Evolutionary conservation across 225 moss, liverwort and hornwort species (phyloP).

Genomic region (Bryum argenteum): DNA sequence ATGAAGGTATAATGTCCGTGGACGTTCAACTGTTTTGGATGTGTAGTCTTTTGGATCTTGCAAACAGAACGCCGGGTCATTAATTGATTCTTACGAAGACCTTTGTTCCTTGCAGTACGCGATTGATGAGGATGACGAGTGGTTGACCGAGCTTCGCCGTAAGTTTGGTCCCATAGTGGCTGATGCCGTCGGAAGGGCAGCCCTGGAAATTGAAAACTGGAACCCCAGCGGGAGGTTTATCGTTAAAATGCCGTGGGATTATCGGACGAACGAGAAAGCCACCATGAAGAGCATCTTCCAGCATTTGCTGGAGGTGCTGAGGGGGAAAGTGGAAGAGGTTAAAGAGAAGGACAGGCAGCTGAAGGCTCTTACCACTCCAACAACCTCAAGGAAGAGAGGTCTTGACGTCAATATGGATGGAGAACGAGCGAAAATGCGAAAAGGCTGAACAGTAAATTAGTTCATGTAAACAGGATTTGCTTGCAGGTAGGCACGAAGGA

Average conservation of each 20-base stretch:
- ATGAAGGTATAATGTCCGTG: slow-evolving; percentile 13
- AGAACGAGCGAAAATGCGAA: no score
- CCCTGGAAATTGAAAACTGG: slow-evolving; percentile 47
- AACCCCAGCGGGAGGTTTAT: slow-evolving; percentile 53
- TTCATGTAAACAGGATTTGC: no score
- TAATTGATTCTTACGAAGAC: slow-evolving; percentile 4
- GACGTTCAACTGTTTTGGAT: neutral
- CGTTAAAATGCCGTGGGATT: slow-evolving; percentile 46
- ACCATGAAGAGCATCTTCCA: slow-evolving; percentile 33
- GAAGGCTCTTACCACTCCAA: slow-evolving; percentile 16
- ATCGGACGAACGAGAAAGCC: slow-evolving; percentile 32
- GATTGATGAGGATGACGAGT: slow-evolving; percentile 33
- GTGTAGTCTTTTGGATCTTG: no score
- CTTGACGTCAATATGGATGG: no score
- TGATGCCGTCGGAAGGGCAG: slow-evolving; percentile 39
- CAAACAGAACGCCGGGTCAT: neutral
- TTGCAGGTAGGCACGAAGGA: no score
- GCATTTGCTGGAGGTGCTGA: slow-evolving; percentile 11
- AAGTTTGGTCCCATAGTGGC: slow-evolving; percentile 39
- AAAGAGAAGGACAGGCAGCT: slow-evolving; percentile 28
- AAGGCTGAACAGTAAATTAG: no score
- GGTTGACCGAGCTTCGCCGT: slow-evolving; percentile 36
- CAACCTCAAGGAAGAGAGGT: slow-evolving; percentile 18
- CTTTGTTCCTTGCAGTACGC: slow-evolving; percentile 11
- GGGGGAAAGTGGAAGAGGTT: slow-evolving; percentile 22